Evolutionary conservation across 805 yeast species (phyloP).

Genomic region (Schizosaccharomyces osmophilus): DNA sequence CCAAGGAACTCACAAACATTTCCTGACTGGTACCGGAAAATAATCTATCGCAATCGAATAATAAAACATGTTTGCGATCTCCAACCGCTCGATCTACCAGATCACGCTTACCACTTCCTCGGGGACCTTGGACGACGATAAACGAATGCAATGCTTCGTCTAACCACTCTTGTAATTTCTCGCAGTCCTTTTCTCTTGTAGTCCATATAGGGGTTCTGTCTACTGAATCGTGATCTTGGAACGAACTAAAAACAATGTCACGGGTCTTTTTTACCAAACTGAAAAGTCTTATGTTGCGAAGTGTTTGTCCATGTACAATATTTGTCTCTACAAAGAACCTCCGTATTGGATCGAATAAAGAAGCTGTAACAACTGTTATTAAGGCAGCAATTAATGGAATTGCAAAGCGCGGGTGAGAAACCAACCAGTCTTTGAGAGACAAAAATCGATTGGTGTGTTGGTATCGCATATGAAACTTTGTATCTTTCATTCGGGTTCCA

Average conservation of each 20-base stretch:
- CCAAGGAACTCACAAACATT: conserved; percentile 38
- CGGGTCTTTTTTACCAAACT: background rate
- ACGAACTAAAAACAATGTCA: conserved; percentile 12
- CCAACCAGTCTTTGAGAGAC: conserved; percentile 39
- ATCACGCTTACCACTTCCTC: conserved; percentile 82
- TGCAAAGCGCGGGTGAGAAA: conserved; percentile 58
- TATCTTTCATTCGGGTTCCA: conserved; percentile 26
- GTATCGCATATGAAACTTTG: conserved; percentile 2
- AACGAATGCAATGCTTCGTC: conserved; percentile 78
- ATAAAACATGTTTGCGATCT: conserved; percentile 31
- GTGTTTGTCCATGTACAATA: conserved; percentile 22
- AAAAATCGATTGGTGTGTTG: conserved; percentile 51
- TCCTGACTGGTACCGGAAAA: conserved; percentile 53
- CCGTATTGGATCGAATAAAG: conserved; percentile 82
- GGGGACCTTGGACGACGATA: conserved; percentile 73
- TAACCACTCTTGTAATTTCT: conserved; percentile 52
- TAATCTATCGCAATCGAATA: conserved; percentile 57
- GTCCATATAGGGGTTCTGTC: conserved; percentile 23
- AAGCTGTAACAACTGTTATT: conserved; percentile 56
- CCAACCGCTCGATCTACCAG: conserved; percentile 47
- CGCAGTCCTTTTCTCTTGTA: conserved; percentile 42
- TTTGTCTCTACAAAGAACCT: conserved; percentile 52
- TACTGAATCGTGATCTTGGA: background rate
- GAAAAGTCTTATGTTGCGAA: conserved; percentile 4
- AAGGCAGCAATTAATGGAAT: conserved; percentile 60